phyloP scores from a whole-genome alignment of 1,139 yeast genomes.

The Casaregolazyma suthepensis region DNA sequence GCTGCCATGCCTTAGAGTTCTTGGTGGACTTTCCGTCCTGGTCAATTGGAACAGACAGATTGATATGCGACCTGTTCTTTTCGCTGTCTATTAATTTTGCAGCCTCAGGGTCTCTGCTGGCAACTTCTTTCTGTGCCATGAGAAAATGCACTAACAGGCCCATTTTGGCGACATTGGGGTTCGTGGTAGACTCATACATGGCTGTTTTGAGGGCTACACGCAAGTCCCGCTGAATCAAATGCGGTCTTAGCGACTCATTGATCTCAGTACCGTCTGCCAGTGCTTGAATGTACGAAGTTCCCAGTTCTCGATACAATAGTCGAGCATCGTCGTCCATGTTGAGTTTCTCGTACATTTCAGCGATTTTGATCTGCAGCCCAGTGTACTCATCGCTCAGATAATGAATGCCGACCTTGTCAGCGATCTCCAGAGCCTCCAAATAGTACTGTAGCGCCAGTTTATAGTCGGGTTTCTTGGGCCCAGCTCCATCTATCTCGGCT shows the following conservation, averaged over 20 bases:
- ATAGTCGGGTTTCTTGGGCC: constrained; percentile 48
- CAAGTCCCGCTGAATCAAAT: constrained; percentile 64
- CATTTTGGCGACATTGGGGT: constrained; percentile 52
- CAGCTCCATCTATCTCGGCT: constrained; percentile 69
- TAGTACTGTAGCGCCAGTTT: constrained; percentile 64
- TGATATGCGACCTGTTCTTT: constrained; percentile 13
- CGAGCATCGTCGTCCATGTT: constrained; percentile 57
- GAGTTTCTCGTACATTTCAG: constrained; percentile 75
- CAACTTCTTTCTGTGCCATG: constrained; percentile 58
- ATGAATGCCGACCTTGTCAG: constrained; percentile 45
- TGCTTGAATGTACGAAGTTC: constrained; percentile 52
- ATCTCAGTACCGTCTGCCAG: constrained; percentile 39
- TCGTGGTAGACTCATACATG: constrained; percentile 43
- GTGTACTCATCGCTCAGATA: constrained; percentile 66
- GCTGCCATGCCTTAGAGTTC: constrained; percentile 43
- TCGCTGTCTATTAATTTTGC: constrained; percentile 22
- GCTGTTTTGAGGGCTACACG: constrained; percentile 63
- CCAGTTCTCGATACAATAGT: constrained; percentile 59
- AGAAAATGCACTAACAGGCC: constrained; percentile 57
- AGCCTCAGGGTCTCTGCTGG: constrained; percentile 29
- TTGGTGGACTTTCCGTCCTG: constrained; percentile 15
- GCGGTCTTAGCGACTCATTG: constrained; percentile 38
- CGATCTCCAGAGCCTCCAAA: constrained; percentile 46
- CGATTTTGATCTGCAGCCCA: constrained; percentile 78
- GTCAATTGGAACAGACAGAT: constrained; percentile 17